Percentiles rank a stretch among this genome's conserved stretches.
Evolutionary conservation across 495 filamentous ascomycete genomes (phyloP).

Genomic region (Tricharina praecox): DNA sequence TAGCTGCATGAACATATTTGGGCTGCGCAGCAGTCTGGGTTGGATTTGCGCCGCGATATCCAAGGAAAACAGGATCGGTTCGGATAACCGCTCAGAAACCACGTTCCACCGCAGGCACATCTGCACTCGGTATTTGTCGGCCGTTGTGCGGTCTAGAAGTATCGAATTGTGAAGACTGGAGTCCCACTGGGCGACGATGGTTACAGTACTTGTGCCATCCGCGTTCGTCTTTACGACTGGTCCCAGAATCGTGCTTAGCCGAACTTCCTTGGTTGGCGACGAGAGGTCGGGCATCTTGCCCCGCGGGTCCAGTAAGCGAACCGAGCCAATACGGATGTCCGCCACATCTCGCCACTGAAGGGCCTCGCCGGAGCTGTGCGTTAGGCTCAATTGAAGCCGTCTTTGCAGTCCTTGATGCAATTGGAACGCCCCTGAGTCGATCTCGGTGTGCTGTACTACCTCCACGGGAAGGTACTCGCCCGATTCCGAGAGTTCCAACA

Average conservation of each 20-base stretch:
- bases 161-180: slow-evolving; percentile 82
- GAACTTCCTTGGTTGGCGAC: slow-evolving; percentile 51
- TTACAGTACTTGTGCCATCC: slow-evolving; percentile 81
- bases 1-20: slow-evolving; percentile 69
- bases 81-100: slow-evolving; percentile 54
- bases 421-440: slow-evolving; percentile 79
- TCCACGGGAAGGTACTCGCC: slow-evolving; percentile 87
- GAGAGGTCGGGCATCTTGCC: slow-evolving; percentile 70
- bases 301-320: slow-evolving; percentile 65
- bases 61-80: slow-evolving; percentile 69
- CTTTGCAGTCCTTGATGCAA: slow-evolving; percentile 90
- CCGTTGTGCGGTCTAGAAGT: slow-evolving; percentile 72
- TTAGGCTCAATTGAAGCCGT: slow-evolving; percentile 66
- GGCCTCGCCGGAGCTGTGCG: slow-evolving; percentile 73
- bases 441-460: slow-evolving; percentile 63
- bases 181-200: slow-evolving; percentile 82
- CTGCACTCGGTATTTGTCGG: slow-evolving; percentile 81
- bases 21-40: slow-evolving; percentile 66
- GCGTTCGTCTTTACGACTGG: slow-evolving; percentile 64
- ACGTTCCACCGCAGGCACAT: slow-evolving; percentile 74
- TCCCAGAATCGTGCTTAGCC: slow-evolving; percentile 55
- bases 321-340: slow-evolving; percentile 55
- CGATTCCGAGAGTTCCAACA: slow-evolving; percentile 76
- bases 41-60: slow-evolving; percentile 67
- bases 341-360: slow-evolving; percentile 72